Evolutionary conservation across 805 yeast genomes (phyloP).

Genomic region (Kregervanrija fluxuum): DNA sequence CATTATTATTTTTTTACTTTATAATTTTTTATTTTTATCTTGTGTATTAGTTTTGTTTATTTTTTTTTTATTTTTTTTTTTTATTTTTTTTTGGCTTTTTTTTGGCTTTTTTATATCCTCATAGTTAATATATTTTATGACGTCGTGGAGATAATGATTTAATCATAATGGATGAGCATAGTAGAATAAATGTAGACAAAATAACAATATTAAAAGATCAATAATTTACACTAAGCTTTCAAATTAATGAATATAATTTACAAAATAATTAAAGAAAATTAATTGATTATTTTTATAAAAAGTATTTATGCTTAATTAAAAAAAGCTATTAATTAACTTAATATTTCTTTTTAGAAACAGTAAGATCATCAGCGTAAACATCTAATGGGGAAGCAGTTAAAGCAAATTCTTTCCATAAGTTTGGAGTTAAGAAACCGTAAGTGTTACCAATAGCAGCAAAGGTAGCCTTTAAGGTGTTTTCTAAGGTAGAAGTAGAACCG

Average conservation of each 20-base stretch:
- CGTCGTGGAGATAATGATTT: no score
- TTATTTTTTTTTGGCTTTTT: slow-evolving; percentile 1
- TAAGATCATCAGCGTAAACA: slow-evolving; percentile 81
- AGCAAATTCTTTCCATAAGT: slow-evolving; percentile 89
- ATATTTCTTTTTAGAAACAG: slow-evolving; percentile 68
- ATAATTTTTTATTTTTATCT: background rate
- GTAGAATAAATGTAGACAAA: no score
- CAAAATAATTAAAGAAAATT: background rate
- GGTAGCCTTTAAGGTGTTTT: slow-evolving; percentile 99
- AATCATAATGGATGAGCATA: no score
- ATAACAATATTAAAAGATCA: no score
- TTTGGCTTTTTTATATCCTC: background rate
- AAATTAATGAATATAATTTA: background rate
- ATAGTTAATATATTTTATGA: no score
- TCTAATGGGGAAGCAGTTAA: slow-evolving; percentile 92
- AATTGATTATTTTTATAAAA: background rate
- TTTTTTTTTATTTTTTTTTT: background rate
- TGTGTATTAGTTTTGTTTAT: slow-evolving; percentile 1
- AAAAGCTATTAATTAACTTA: slow-evolving; percentile 29
- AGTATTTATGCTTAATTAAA: no score
- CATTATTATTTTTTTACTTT: slow-evolving; percentile 1
- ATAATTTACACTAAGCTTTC: no score
- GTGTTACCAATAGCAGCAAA: slow-evolving; percentile 99
- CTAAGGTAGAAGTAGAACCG: slow-evolving; percentile 99
- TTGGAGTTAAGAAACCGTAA: slow-evolving; percentile 99